Base-by-base conservation (phyloP, 352 stramenopile genomes). In the Peronosclerospora sorghi region DNA sequence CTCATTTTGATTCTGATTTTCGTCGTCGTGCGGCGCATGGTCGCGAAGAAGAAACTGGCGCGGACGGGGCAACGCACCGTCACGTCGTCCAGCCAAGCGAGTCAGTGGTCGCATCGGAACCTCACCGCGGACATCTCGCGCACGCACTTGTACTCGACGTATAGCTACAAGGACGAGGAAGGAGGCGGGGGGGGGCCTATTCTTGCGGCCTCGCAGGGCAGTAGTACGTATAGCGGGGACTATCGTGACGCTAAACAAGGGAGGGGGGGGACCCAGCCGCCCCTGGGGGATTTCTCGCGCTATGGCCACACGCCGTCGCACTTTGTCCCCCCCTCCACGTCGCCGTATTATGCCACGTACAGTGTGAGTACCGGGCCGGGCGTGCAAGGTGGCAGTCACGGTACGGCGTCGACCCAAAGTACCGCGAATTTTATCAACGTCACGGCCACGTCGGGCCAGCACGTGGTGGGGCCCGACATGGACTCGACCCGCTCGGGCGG, bases 1-100 rank as follows among this genome's bases (percentile, higher is more conserved):
- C 65, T 67, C 9, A 55, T 69, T 9, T 32, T 80, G 14, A 45
- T 82, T 21, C 52, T 85, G 8, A 47, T 61, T 5, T 18, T 72
- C 2, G 83, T 87, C 40, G 56, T 87, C 17, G 48, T 59, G 8
- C 64, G 53, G 20, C 64, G 62, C 1, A 37, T 65, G 7, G 10
- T 45, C 18, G 61, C 45, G 35, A 68, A 55, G 44, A 58, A 52
- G 32, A 65, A 59, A 38, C 64, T 56, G 19, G 51, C 47, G 5
- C 30, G 42, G 1, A 56, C 59, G 8, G 49, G 65, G 24, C 56
- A 69, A 28, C 56, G 30, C 5, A 35, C 40, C 19, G 52, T 45
- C 8, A 45, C 66, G 24, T 62, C 63, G 13, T 65, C 47, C n/a
- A n/a, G n/a, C 13, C 35, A 43, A 12, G 48, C 37, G 21, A 56